A percentile compares a stretch with the other conserved stretches of the same genome.
Conservation (phyloP, 2,329 filamentous ascomycete species). For the Alternaria gansuensis region DNA sequence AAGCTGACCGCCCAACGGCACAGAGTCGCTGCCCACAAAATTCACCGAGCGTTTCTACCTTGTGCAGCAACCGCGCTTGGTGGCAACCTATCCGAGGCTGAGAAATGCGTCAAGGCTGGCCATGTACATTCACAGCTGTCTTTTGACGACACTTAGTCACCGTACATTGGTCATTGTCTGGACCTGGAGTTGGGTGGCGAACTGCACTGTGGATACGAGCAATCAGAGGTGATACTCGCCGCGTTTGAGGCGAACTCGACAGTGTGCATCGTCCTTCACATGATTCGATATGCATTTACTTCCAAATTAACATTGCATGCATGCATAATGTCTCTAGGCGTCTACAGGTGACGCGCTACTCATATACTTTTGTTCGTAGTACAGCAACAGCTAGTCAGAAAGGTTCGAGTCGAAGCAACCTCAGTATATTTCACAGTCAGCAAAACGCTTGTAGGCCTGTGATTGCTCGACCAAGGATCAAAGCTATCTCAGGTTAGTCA, state of each 20-base stretch:
- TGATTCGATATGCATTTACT: slow-evolving; percentile 31
- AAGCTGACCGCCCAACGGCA: slow-evolving; percentile 28
- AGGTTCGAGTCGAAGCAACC: neutral
- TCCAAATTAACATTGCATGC: slow-evolving; percentile 27
- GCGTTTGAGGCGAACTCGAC: slow-evolving; percentile 25
- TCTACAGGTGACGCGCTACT: slow-evolving; percentile 16
- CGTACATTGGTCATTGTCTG: slow-evolving; percentile 27
- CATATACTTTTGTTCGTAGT: slow-evolving; percentile 14
- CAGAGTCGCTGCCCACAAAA: slow-evolving; percentile 31
- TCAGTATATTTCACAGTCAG: slow-evolving; percentile 49
- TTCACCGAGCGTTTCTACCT: slow-evolving; percentile 42
- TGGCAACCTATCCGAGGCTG: slow-evolving; percentile 46
- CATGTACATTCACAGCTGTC: slow-evolving; percentile 35
- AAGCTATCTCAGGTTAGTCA: slow-evolving; percentile 51
- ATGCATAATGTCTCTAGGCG: slow-evolving; percentile 31
- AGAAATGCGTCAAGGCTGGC: slow-evolving; percentile 38
- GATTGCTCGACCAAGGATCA: slow-evolving; percentile 63
- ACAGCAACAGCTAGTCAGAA: slow-evolving; percentile 15
- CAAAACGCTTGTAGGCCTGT: slow-evolving; percentile 81
- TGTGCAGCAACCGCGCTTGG: slow-evolving; percentile 28
- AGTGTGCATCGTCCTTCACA: slow-evolving; percentile 16
- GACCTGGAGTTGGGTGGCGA: slow-evolving; percentile 18
- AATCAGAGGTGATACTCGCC: slow-evolving; percentile 32
- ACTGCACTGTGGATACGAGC: slow-evolving; percentile 23
- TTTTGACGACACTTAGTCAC: slow-evolving; percentile 23